Conservation (phyloP, 2,329 filamentous ascomycete genomes). For the Conoideocrella luteorostrata region DNA sequence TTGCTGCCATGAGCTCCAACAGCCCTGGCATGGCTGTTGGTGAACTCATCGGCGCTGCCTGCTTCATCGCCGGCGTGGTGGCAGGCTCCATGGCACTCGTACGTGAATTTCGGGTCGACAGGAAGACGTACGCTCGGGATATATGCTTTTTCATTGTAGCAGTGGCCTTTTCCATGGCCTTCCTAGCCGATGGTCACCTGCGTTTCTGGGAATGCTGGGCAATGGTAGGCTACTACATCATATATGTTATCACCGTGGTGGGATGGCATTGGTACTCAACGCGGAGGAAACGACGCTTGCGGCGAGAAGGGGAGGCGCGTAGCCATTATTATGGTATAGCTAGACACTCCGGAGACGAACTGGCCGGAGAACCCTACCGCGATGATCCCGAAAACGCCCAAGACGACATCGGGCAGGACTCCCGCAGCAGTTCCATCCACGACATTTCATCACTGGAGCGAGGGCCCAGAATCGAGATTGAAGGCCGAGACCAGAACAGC, state of each 20-base stretch:
- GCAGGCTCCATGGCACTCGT: conserved; percentile 96
- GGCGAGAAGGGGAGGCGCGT: conserved; percentile 65
- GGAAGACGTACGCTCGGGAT: conserved; percentile 84
- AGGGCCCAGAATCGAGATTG: conserved; percentile 42
- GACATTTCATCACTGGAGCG: conserved; percentile 40
- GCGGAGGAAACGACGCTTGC: conserved; percentile 51
- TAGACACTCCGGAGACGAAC: conserved; percentile 44
- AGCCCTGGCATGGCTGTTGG: conserved; percentile 96
- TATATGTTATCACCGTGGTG: conserved; percentile 86
- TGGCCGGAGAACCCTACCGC: conserved; percentile 54
- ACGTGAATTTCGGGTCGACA: conserved; percentile 86
- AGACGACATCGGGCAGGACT: conserved; percentile 13
- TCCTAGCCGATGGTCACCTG: conserved; percentile 77
- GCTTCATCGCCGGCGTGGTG: conserved; percentile 94
- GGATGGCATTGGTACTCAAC: conserved; percentile 84
- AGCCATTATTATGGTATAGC: conserved; percentile 61
- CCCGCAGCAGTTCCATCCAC: conserved; percentile 11
- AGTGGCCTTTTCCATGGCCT: conserved; percentile 78
- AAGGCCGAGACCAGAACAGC: conserved; percentile 25
- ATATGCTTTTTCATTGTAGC: conserved; percentile 88
- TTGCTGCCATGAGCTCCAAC: conserved; percentile 94
- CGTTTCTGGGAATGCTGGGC: conserved; percentile 80
- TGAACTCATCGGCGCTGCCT: conserved; percentile 87
- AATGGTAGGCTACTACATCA: conserved; percentile 87
- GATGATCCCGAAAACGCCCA: conserved; percentile 42